Evolutionary conservation across 495 filamentous ascomycete species (phyloP).

Genomic region (Recurvomyces mirabilis): DNA sequence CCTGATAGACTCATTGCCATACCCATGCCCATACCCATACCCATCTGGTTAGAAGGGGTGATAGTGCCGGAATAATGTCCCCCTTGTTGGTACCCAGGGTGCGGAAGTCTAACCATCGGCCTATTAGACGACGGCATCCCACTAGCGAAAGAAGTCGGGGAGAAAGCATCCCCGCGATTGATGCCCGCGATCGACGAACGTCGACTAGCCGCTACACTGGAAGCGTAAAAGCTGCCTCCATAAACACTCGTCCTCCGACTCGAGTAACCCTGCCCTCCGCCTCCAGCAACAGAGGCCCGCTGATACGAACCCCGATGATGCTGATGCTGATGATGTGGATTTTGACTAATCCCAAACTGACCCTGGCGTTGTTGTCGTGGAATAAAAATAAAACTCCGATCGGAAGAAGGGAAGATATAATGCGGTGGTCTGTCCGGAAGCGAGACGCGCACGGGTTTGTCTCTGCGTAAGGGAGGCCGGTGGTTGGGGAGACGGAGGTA

Average conservation of each 20-base stretch:
- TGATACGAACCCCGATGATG: constrained; percentile 51
- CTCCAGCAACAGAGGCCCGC: constrained; percentile 47
- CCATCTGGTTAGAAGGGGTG: constrained; percentile 28
- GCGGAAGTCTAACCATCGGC: constrained; percentile 80
- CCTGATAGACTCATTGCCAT: too few species aligned
- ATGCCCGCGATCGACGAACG: constrained; percentile 75
- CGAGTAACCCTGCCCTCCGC: constrained; percentile 45
- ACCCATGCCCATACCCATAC: too few species aligned
- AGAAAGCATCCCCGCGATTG: constrained; percentile 61
- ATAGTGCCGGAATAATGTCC: constrained; percentile 25
- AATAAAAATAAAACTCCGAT: constrained; percentile 97
- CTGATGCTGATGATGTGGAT: constrained; percentile 82
- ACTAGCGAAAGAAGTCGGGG: constrained; percentile 66
- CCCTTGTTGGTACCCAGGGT: too few species aligned
- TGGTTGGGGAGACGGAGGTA: constrained; percentile 93
- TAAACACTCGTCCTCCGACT: constrained; percentile 72
- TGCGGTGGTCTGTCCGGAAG: constrained; percentile 64
- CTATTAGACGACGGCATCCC: constrained; percentile 44
- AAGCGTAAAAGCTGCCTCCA: constrained; percentile 69
- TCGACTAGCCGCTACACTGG: constrained; percentile 85
- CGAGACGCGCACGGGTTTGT: constrained; percentile 93
- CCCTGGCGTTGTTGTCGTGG: constrained; percentile 87
- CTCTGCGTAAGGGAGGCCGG: constrained; percentile 82
- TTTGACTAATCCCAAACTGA: constrained; percentile 90
- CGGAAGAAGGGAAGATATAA: constrained; percentile 81